These are phyloP conservation scores for Lachancea sp. DNA, from an alignment of 805 yeast genomes.

Conservation along the genomic window DNA sequence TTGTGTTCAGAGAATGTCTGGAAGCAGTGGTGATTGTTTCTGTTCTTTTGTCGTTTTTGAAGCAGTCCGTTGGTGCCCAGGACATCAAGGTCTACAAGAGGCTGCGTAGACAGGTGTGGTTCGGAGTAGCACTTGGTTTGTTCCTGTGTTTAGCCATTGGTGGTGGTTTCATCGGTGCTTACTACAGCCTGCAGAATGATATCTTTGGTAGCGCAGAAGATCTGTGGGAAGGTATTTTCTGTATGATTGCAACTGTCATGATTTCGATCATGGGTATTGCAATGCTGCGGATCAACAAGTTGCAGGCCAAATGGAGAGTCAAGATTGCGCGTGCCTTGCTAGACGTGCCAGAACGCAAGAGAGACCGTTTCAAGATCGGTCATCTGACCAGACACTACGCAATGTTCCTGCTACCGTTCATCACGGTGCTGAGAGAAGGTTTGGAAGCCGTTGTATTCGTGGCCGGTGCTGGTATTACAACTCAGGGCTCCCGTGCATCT, in stretches of 20 bases:
- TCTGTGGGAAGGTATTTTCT: constrained; percentile 94
- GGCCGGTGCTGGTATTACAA: constrained; percentile 84
- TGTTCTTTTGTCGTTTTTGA: constrained; percentile 82
- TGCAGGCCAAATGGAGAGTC: constrained; percentile 95
- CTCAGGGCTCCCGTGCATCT: constrained; percentile 46
- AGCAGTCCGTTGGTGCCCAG: constrained; percentile 67
- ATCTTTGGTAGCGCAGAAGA: constrained; percentile 86
- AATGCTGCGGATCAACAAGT: constrained; percentile 90
- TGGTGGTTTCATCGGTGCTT: constrained; percentile 90
- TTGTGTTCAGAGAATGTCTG: constrained; percentile 86
- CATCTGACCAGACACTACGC: constrained; percentile 66
- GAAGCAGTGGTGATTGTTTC: constrained; percentile 92
- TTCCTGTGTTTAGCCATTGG: constrained; percentile 78
- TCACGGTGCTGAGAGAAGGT: constrained; percentile 94
- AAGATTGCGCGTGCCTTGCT: constrained; percentile 83
- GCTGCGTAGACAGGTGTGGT: constrained; percentile 78
- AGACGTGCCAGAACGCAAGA: constrained; percentile 44
- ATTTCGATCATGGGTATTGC: constrained; percentile 94
- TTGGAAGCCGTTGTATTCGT: constrained; percentile 93
- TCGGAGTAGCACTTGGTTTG: constrained; percentile 70
- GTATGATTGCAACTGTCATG: constrained; percentile 82
- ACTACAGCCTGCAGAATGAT: constrained; percentile 73
- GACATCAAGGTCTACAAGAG: constrained; percentile 52
- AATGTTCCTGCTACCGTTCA: constrained; percentile 82
- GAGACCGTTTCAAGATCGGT: constrained; percentile 49